Evolutionary conservation across 257 asterid genomes (phyloP).

Genomic region (Capsicum chinense): DNA sequence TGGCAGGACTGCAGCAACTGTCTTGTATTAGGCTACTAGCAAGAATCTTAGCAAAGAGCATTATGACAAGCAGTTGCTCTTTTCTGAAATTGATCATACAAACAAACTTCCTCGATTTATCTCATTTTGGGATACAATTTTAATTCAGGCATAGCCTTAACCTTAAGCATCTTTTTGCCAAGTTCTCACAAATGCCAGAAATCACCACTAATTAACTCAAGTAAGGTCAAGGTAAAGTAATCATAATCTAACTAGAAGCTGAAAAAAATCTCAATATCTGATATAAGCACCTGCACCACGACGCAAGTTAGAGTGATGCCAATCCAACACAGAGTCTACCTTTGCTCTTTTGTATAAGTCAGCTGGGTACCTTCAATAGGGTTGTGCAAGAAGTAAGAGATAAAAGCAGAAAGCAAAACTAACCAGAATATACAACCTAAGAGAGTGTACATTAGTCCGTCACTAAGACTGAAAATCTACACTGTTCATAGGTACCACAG

Average conservation of each 20-base stretch:
- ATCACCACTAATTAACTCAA: not conserved
- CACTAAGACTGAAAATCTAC: not conserved
- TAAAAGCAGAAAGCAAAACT: conserved; percentile 19
- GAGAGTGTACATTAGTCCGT: not conserved
- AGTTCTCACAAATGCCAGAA: not conserved
- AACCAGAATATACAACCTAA: not conserved
- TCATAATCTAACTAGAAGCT: not conserved
- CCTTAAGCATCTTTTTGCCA: not conserved
- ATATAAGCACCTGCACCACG: conserved; percentile 72
- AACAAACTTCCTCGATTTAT: not conserved
- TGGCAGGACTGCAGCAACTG: not conserved
- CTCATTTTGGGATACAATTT: not conserved
- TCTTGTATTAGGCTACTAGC: not conserved
- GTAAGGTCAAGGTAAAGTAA: not conserved
- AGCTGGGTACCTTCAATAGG: conserved; percentile 75
- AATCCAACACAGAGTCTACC: conserved; percentile 83
- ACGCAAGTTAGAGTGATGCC: conserved; percentile 91
- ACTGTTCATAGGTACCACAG: not conserved
- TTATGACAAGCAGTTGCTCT: not conserved
- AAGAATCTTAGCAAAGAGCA: conserved; percentile 12
- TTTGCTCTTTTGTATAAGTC: conserved; percentile 78
- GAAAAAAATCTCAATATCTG: not conserved
- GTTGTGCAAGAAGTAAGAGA: not conserved
- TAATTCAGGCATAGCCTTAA: not conserved
- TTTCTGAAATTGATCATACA: not conserved